Evolutionary conservation across 1,284 basidiomycete species (phyloP).

Genomic region (Heliocybe sulcata): DNA sequence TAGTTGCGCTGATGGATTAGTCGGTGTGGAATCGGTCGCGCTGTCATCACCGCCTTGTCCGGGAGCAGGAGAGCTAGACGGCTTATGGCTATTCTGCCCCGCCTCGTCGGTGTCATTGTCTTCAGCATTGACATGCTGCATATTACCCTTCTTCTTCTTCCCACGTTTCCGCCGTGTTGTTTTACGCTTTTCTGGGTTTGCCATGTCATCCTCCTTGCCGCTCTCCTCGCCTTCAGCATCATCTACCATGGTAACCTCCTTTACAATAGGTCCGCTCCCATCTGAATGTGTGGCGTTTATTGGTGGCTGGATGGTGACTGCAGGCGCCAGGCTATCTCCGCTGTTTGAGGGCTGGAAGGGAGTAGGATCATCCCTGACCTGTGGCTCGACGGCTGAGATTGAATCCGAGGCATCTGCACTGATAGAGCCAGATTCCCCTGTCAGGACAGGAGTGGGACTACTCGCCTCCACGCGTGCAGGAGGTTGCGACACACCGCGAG

Average conservation of each 20-base stretch:
- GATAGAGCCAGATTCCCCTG: background rate
- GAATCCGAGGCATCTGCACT: conserved; percentile 2
- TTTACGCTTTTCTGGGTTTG: conserved; percentile 38
- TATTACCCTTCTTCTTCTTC: conserved; percentile 37
- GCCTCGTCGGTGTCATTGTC: conserved; percentile 19
- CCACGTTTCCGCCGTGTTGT: conserved; percentile 28
- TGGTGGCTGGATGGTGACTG: no score
- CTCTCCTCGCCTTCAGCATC: conserved; percentile 43
- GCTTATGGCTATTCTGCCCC: conserved; percentile 6
- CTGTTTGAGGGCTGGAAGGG: no score
- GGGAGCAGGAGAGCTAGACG: conserved; percentile 5
- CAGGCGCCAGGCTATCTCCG: no score
- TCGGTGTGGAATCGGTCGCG: background rate
- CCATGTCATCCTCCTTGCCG: conserved; percentile 48
- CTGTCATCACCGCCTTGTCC: background rate
- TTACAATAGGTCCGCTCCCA: background rate
- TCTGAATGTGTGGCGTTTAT: background rate
- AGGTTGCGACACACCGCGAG: background rate
- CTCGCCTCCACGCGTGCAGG: background rate
- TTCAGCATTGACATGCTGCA: conserved; percentile 17
- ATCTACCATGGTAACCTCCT: conserved; percentile 14
- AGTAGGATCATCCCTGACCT: background rate
- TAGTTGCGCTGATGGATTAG: conserved; percentile 11
- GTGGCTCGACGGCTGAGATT: conserved; percentile 12
- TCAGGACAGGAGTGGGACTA: no score